Percentiles rank a stretch among this genome's conserved stretches.
Conservation (phyloP, 768 basidiomycete species). For the Butyriboletus loyo region DNA sequence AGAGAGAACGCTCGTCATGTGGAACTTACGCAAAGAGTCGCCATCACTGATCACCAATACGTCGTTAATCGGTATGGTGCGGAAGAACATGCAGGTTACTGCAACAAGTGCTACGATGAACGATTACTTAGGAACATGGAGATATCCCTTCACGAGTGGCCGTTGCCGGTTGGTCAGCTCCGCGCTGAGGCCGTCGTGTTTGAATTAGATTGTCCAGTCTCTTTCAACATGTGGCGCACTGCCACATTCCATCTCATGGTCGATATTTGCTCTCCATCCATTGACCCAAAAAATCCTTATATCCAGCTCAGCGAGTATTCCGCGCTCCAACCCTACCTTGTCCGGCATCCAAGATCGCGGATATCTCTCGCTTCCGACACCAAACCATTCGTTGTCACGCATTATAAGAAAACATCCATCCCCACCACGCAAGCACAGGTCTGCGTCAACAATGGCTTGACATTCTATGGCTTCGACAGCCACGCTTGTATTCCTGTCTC, state of each 20-base stretch:
- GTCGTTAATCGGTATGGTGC: neutral
- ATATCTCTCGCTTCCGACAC: slow-evolving; percentile 24
- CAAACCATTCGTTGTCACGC: slow-evolving; percentile 17
- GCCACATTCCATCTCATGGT: slow-evolving; percentile 38
- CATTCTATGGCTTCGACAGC: slow-evolving; percentile 31
- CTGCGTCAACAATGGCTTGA: slow-evolving; percentile 35
- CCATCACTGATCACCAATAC: slow-evolving; percentile 4
- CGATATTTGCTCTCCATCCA: slow-evolving; percentile 30
- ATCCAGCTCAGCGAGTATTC: slow-evolving; percentile 14
- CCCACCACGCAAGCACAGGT: slow-evolving; percentile 16
- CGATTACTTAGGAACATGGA: slow-evolving; percentile 15
- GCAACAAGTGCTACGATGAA: slow-evolving; percentile 32
- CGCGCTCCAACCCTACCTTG: slow-evolving; percentile 11
- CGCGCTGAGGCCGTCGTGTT: slow-evolving; percentile 37
- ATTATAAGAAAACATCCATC: slow-evolving; percentile 14
- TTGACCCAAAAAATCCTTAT: slow-evolving; percentile 4
- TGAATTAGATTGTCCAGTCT: slow-evolving; percentile 39
- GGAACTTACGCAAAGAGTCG: slow-evolving; percentile 9
- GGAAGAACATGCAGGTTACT: slow-evolving; percentile 3
- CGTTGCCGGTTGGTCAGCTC: slow-evolving; percentile 32
- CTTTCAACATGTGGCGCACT: slow-evolving; percentile 44
- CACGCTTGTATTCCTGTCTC: slow-evolving; percentile 11
- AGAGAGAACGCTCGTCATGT: slow-evolving; percentile 21
- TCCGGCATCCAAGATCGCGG: slow-evolving; percentile 15
- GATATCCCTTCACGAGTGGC: slow-evolving; percentile 46